Evolutionary conservation across 2,329 filamentous ascomycete genomes (phyloP).

Genomic region (Cylindrodendrum hubeiense): DNA sequence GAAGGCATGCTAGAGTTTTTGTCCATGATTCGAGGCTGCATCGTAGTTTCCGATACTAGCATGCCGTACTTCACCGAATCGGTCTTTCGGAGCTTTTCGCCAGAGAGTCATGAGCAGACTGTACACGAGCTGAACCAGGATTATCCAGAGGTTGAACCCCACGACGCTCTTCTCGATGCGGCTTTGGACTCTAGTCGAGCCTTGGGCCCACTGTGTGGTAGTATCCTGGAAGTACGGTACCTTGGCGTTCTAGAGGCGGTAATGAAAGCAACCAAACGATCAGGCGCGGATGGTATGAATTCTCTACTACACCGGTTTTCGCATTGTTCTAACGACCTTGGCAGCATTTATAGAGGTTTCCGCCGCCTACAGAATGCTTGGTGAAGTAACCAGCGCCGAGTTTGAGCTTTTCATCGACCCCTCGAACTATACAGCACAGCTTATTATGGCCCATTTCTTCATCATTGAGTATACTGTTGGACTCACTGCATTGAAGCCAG

Average conservation of each 20-base stretch:
- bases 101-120: slow-evolving; percentile 12
- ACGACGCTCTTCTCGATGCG: background rate
- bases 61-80: slow-evolving; percentile 17
- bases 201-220: slow-evolving; percentile 20
- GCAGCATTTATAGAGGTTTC: slow-evolving; percentile 5
- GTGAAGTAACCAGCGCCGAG: slow-evolving; percentile 10
- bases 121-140: slow-evolving; percentile 2
- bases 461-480: slow-evolving; percentile 26
- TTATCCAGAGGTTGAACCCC: background rate
- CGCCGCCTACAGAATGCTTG: slow-evolving; percentile 15
- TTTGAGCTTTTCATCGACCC: slow-evolving; percentile 26
- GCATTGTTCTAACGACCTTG: background rate
- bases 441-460: slow-evolving; percentile 33
- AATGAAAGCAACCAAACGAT: slow-evolving; percentile 5
- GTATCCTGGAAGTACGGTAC: slow-evolving; percentile 23
- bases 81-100: slow-evolving; percentile 18
- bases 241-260: slow-evolving; percentile 14
- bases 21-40: slow-evolving; percentile 48
- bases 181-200: slow-evolving; percentile 5
- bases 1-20: slow-evolving; percentile 54
- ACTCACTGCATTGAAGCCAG: slow-evolving; percentile 1
- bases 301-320: accelerated
- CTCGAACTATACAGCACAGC: slow-evolving; percentile 20
- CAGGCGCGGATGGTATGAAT: slow-evolving; percentile 16
- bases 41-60: slow-evolving; percentile 16